Evolutionary conservation across 176 grass and related monocot genomes (phyloP), one percentile per base, ranked within the genome.

Genomic region (Luzula sylvatica): DNA sequence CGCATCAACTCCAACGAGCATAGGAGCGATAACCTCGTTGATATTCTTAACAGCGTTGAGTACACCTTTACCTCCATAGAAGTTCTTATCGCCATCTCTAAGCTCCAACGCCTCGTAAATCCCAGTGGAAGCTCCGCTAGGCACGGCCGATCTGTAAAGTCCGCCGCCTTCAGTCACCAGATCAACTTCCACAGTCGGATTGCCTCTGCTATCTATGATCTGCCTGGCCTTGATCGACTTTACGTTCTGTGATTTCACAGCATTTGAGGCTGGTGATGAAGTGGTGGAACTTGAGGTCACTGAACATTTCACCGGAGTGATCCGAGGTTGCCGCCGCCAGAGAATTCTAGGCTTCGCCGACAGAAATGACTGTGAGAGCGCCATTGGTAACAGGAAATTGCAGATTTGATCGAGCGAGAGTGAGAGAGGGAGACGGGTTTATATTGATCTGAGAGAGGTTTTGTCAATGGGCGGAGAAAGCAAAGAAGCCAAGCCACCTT

Each of bases 21-120:
- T 86, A 4, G 85, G 92, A 28, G 81, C 92, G 44, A 98, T 43
- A 16, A 83, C 24, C 23, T 98, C 74, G 76, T 98, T 98, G 43
- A 98, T 87, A 55, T 90, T 98, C 45, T 65, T 71, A 3, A 98
- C 92, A 24, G 92, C 92, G 11, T 38, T 66, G 21, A 90, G 92
- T 59, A 98, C 92, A 25, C 85, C 92, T 63, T 90, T 98, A 8
- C 92, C 92, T 9, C 85, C 92, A 66, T 90, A 98, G 18, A 90
- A 71, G 52, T 56, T 61, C 75, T 66, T 83, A 67, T 90, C 85
- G 12, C 92, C 92, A 17, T 98, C 81, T 20, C 85, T 80, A 35
- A 98, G 73, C 85, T 90, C 92, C 2, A 98, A 81, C 14, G 92
- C 81, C 75, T 90, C 92, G 68, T 90, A 90, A 70, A 98, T 98